phyloP scores from a whole-genome alignment of 352 stramenopile genomes.

The Phytophthora tubulina region DNA sequence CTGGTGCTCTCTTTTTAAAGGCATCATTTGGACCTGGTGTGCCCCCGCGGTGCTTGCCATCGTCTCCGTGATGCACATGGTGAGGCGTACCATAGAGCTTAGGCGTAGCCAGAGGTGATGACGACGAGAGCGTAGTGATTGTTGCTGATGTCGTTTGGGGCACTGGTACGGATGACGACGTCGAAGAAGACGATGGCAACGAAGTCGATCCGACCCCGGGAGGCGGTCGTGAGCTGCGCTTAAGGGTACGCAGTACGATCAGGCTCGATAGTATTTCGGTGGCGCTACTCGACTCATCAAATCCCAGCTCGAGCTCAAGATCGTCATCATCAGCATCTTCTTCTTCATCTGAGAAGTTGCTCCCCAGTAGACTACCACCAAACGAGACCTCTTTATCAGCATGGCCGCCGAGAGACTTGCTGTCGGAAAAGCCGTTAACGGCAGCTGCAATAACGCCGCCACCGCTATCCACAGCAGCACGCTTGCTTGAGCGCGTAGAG shows the following conservation, averaged over 20 bases:
- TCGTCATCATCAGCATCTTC: slow-evolving; percentile 55
- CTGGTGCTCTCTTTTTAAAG: slow-evolving; percentile 30
- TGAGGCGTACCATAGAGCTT: slow-evolving; percentile 45
- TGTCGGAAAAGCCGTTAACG: slow-evolving; percentile 41
- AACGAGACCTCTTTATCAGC: slow-evolving; percentile 39
- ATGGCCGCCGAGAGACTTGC: slow-evolving; percentile 20
- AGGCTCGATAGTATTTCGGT: slow-evolving; percentile 83
- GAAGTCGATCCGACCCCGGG: slow-evolving; percentile 51
- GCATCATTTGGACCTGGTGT: slow-evolving; percentile 38
- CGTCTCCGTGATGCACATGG: slow-evolving; percentile 36
- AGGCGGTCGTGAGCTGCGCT: slow-evolving; percentile 60
- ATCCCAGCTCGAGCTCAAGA: slow-evolving; percentile 70
- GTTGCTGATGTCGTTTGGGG: slow-evolving; percentile 41
- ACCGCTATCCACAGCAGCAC: slow-evolving; percentile 40
- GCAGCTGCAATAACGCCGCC: slow-evolving; percentile 19
- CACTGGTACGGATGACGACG: slow-evolving; percentile 43
- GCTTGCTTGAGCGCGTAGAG: slow-evolving; percentile 52
- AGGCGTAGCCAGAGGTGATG: slow-evolving; percentile 46
- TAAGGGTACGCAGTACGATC: slow-evolving; percentile 79
- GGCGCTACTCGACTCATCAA: slow-evolving; percentile 76
- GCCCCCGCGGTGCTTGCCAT: slow-evolving; percentile 34
- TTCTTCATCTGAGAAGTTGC: slow-evolving; percentile 41
- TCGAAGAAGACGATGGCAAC: slow-evolving; percentile 53
- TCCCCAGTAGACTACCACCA: slow-evolving; percentile 48
- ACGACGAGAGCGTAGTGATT: slow-evolving; percentile 47